Percentiles rank a stretch among this genome's conserved stretches.
These are phyloP conservation scores for Apocynum venetum DNA, from an alignment of 257 asterid species.

Conservation along the genomic window DNA sequence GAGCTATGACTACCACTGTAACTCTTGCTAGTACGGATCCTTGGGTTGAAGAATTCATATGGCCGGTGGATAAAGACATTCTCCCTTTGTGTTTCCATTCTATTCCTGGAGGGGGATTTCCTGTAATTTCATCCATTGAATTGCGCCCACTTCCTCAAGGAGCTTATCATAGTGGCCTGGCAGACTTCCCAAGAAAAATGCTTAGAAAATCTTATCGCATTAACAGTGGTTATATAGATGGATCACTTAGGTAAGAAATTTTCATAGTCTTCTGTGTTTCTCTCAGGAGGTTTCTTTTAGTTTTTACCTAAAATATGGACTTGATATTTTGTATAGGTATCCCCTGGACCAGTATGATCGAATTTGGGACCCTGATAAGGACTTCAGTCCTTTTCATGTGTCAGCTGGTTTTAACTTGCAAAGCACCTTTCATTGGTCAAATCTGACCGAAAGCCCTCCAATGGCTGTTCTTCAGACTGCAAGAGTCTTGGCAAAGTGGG, in stretches of 20 bases:
- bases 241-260: conserved; percentile 51
- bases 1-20: conserved; percentile 57
- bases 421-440: conserved; percentile 47
- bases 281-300: neutral
- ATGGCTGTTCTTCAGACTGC: conserved; percentile 71
- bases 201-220: conserved; percentile 66
- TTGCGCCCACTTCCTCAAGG: conserved; percentile 73
- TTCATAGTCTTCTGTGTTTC: neutral
- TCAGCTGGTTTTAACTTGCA: conserved; percentile 68
- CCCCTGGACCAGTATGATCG: conserved; percentile 81
- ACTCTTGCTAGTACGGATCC: conserved; percentile 71
- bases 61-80: conserved; percentile 48
- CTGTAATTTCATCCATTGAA: conserved; percentile 73
- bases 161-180: conserved; percentile 49
- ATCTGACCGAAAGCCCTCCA: conserved; percentile 73
- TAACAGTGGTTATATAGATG: conserved; percentile 77
- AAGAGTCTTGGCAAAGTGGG: conserved; percentile 78
- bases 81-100: conserved; percentile 70
- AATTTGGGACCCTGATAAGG: conserved; percentile 87
- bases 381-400: conserved; percentile 78
- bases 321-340: conserved; percentile 39
- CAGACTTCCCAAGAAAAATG: conserved; percentile 38
- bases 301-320: neutral
- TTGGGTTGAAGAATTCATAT: conserved; percentile 73
- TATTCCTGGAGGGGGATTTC: conserved; percentile 63